Base-by-base conservation (phyloP, 495 filamentous ascomycete genomes). In the Penicillium canariense region DNA sequence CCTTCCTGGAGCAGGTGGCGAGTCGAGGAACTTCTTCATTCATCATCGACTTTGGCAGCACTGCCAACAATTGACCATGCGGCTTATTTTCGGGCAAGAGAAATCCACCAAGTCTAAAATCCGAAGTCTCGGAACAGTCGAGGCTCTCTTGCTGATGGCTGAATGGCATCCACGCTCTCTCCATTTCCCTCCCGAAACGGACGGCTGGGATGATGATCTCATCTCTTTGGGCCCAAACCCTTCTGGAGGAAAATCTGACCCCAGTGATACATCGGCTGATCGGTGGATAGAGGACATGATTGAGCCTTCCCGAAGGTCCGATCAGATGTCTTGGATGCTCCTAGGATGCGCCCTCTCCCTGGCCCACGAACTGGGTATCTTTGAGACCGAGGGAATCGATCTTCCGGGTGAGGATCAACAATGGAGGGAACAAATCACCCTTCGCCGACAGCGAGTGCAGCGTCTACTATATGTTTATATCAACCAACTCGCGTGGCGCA, bases 261-360 rank as follows among this genome's bases (percentile, higher is more conserved):
- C 56, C 9, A 66, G 58, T 5, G 23, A 46, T 22, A 50, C 60
- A 10, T 70, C 74, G 0, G 68, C 63, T 12, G 71, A 66, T 42
- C 58, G 73, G 38, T 75, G 71, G 69, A 50, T 78, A 5, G 72
- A 77, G 43, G 75, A 78, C 46, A 75, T 78, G 60, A 75, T 79
- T 46, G 79, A 82, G 48, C 77, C 77, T 4, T 77, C 79, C 9
- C 68, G 73, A 44, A 59, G 79, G 54, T 81, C 78, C 1, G 79
- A 82, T 55, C 74, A 77, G n/a, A 81, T 82, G 79, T 80, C 78
- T 0, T 82, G 79, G 79, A 81, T 81, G 76, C 56, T 78, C 6
- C 69, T 81, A 14, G 78, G 78, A 0, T 78, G 71, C 55, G 78
- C 74, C 0, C 56, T 80, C 10, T 78, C 77, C n/a, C 69, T 81